These are phyloP conservation scores for Macrotyloma uniflorum DNA, from an alignment of 306 rosid species.

Conservation along the genomic window DNA sequence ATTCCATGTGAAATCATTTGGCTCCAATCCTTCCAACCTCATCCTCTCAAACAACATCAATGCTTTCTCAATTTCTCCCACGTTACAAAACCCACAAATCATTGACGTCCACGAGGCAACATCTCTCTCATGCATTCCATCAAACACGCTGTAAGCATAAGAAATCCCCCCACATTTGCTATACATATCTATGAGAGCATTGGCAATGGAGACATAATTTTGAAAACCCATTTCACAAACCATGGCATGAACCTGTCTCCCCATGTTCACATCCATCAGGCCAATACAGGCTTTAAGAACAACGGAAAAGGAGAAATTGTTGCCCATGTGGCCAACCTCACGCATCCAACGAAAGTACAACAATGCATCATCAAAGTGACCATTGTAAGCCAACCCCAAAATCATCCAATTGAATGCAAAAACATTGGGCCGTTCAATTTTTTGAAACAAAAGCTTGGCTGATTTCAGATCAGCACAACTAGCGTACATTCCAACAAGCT, in stretches of 20 bases:
- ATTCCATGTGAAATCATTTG: slow-evolving; percentile 79
- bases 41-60: slow-evolving; percentile 61
- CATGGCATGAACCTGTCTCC: slow-evolving; percentile 67
- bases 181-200: slow-evolving; percentile 70
- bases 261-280: slow-evolving; percentile 62
- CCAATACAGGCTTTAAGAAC: slow-evolving; percentile 66
- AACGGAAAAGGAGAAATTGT: slow-evolving; percentile 55
- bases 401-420: slow-evolving; percentile 74
- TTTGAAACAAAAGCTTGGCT: slow-evolving; percentile 40
- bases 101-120: slow-evolving; percentile 69
- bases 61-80: slow-evolving; percentile 47
- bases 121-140: slow-evolving; percentile 58
- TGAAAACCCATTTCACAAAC: slow-evolving; percentile 51
- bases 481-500: slow-evolving; percentile 71
- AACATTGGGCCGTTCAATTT: slow-evolving; percentile 54
- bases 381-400: slow-evolving; percentile 54
- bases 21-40: slow-evolving; percentile 63
- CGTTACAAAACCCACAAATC: slow-evolving; percentile 59
- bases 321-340: slow-evolving; percentile 45
- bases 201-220: slow-evolving; percentile 42
- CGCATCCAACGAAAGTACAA: slow-evolving; percentile 50
- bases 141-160: slow-evolving; percentile 55
- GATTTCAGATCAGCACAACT: slow-evolving; percentile 56
- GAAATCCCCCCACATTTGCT: slow-evolving; percentile 55
- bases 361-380: slow-evolving; percentile 54